phyloP scores from a whole-genome alignment of 139 green algal genomes.

The Closterium sp. region DNA sequence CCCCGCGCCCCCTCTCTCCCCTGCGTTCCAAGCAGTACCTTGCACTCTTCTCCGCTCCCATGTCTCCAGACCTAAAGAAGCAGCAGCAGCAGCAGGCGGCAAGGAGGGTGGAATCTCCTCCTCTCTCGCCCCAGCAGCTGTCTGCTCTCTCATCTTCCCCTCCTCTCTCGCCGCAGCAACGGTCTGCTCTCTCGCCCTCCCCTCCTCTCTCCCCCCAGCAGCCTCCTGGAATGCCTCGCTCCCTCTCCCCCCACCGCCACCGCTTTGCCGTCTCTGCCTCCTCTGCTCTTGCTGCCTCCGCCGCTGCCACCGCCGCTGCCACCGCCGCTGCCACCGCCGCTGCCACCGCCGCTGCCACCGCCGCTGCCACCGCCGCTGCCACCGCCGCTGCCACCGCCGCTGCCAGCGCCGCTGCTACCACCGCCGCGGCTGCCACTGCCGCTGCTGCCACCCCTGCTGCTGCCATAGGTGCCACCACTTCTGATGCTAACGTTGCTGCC shows the following conservation, averaged over 20 bases:
- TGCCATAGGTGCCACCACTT: too few relatives aligned
- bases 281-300: not conserved
- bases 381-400: too few relatives aligned
- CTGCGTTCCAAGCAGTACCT: not conserved
- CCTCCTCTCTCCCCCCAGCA: not conserved
- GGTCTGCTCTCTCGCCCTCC: not conserved
- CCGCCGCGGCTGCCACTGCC: not conserved
- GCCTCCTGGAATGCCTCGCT: not conserved
- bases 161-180: too few relatives aligned
- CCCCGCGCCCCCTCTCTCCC: not conserved
- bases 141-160: too few relatives aligned
- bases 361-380: too few relatives aligned
- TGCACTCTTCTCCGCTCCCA: not conserved
- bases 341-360: too few relatives aligned
- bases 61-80: not conserved
- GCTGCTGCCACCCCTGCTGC: not conserved
- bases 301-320: too few relatives aligned
- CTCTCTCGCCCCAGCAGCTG: not conserved
- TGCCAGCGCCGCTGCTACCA: too few relatives aligned
- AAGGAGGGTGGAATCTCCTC: not conserved
- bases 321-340: too few relatives aligned
- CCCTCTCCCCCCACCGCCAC: not conserved
- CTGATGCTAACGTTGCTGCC: too few relatives aligned
- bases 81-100: not conserved
- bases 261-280: not conserved